phyloP scores from a whole-genome alignment of 163 green algal genomes.

The Scenedesmus sp. region DNA sequence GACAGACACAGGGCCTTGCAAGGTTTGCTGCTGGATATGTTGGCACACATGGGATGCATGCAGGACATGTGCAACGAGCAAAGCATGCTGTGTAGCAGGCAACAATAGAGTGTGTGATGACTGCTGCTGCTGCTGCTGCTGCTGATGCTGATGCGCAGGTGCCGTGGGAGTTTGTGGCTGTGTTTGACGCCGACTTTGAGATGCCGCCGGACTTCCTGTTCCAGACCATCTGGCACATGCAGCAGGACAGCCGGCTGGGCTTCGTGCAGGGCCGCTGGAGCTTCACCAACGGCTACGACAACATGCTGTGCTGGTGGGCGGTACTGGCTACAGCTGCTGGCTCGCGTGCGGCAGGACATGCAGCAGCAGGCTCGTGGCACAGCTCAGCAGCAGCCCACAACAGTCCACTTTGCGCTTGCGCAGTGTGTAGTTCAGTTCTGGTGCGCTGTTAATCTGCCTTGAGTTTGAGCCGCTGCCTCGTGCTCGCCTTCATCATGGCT shows the following conservation, averaged over 20 bases:
- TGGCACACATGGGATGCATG: neutral
- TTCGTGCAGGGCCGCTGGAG: conserved; percentile 92
- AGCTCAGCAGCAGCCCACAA: too few relatives aligned
- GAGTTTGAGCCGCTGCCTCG: neutral
- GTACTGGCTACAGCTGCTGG: neutral
- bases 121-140: neutral
- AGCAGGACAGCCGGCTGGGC: conserved; percentile 84
- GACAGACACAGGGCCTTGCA: too few relatives aligned
- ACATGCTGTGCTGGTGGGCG: conserved; percentile 47
- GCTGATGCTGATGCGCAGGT: conserved; percentile 5
- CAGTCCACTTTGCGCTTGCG: too few relatives aligned
- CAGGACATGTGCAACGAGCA: neutral
- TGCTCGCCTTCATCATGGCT: neutral
- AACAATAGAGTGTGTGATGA: neutral
- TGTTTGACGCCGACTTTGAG: conserved; percentile 97
- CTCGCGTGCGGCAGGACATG: neutral
- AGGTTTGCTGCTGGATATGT: neutral
- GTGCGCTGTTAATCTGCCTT: too few relatives aligned
- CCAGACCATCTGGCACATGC: conserved; percentile 87
- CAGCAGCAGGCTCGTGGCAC: neutral
- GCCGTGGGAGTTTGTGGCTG: conserved; percentile 86
- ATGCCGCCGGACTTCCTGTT: conserved; percentile 84
- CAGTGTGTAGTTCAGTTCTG: too few relatives aligned
- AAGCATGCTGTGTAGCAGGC: neutral
- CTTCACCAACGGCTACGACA: conserved; percentile 89